Conservation (phyloP, 352 stramenopile species). For the Globisporangium nunn region DNA sequence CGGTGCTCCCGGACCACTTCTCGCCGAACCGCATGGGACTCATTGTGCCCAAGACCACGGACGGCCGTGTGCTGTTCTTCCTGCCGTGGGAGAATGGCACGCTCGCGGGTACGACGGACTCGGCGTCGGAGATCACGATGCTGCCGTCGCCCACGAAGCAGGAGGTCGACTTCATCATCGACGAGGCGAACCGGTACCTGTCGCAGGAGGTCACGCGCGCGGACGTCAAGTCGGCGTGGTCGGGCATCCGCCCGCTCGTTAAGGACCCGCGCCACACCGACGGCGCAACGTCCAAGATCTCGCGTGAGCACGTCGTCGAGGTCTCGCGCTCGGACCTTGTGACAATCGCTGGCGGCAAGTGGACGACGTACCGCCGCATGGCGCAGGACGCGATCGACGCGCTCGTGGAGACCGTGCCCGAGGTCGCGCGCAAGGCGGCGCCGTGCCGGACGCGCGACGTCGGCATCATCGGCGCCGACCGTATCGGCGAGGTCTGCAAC, state of each 20-base stretch:
- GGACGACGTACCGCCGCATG: slow-evolving; percentile 96
- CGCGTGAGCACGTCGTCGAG: slow-evolving; percentile 92
- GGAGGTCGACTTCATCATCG: slow-evolving; percentile 94
- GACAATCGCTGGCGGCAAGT: slow-evolving; percentile 95
- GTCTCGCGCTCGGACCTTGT: slow-evolving; percentile 87
- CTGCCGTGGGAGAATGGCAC: slow-evolving; percentile 94
- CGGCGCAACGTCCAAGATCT: slow-evolving; percentile 86
- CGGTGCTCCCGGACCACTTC: slow-evolving; percentile 94
- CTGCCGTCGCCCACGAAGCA: slow-evolving; percentile 86
- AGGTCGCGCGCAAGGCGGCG: slow-evolving; percentile 62
- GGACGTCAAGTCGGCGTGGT: slow-evolving; percentile 94
- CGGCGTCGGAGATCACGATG: slow-evolving; percentile 92
- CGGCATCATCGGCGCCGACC: slow-evolving; percentile 84
- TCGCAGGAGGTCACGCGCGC: slow-evolving; percentile 81
- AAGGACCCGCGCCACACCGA: slow-evolving; percentile 82
- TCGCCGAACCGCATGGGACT: slow-evolving; percentile 92
- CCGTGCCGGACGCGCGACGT: slow-evolving; percentile 77
- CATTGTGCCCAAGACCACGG: slow-evolving; percentile 94
- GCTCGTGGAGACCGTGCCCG: slow-evolving; percentile 71
- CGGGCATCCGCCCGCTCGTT: slow-evolving; percentile 92
- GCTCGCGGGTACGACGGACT: slow-evolving; percentile 92
- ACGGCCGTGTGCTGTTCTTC: slow-evolving; percentile 94
- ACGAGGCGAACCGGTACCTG: slow-evolving; percentile 90
- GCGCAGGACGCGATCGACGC: slow-evolving; percentile 93
- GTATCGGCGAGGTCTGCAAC: slow-evolving; percentile 91